These are phyloP conservation scores for Salix brachista DNA, from an alignment of 345 rosid species.

Conservation along the genomic window DNA sequence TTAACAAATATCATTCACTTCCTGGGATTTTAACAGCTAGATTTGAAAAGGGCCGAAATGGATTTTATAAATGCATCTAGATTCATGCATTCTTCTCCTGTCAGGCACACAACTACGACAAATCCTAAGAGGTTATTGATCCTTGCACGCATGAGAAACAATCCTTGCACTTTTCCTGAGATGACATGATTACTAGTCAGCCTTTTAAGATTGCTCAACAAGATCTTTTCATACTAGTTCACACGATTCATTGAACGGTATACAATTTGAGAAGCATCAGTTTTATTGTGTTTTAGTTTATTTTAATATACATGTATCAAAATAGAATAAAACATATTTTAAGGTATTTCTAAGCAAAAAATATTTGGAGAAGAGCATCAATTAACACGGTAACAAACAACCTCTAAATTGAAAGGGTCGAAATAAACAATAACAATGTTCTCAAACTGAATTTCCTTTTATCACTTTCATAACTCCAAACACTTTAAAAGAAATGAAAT, in stretches of 20 bases:
- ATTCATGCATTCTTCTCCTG: background rate
- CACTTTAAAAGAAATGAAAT: background rate
- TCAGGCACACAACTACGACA: background rate
- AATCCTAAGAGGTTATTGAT: background rate
- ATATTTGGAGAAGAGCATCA: no score
- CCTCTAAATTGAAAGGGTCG: background rate
- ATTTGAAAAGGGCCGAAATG: background rate
- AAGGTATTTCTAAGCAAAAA: no score
- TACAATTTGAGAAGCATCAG: no score
- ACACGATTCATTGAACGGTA: no score
- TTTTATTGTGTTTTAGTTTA: no score
- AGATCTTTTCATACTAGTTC: no score
- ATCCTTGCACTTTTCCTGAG: background rate
- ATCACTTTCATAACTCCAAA: background rate
- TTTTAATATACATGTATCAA: no score
- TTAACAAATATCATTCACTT: background rate
- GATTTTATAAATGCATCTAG: background rate
- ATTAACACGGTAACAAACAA: no score
- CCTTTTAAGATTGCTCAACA: no score
- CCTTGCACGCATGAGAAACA: background rate
- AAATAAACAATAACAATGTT: background rate
- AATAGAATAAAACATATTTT: no score
- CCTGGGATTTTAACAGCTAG: background rate
- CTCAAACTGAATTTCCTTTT: background rate
- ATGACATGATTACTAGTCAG: no score